These are phyloP conservation scores for Dactylellina parvicollis DNA, from an alignment of 2,329 filamentous ascomycete genomes.

Conservation along the genomic window DNA sequence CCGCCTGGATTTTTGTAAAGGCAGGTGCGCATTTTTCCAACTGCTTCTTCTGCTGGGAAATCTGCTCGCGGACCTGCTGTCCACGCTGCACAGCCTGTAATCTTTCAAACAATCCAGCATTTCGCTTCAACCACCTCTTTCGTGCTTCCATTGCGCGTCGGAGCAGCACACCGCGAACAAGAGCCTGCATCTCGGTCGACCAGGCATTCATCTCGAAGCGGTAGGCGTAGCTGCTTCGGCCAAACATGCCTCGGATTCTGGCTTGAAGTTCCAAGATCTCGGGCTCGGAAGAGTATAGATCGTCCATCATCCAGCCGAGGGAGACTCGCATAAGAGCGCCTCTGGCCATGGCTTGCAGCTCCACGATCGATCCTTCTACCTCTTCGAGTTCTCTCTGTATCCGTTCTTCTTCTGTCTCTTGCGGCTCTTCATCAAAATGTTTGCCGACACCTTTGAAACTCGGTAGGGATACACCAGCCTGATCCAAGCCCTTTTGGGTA, in stretches of 20 bases:
- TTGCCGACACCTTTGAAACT: conserved; percentile 98
- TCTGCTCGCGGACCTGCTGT: conserved; percentile 62
- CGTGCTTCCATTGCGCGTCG: conserved; percentile 63
- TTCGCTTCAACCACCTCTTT: conserved; percentile 61
- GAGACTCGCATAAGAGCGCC: conserved; percentile 80
- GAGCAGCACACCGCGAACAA: conserved; percentile 58
- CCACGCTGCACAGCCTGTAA: conserved; percentile 68
- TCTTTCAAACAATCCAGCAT: conserved; percentile 63
- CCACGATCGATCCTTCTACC: conserved; percentile 75
- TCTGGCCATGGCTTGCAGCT: conserved; percentile 86
- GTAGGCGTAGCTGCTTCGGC: conserved; percentile 56
- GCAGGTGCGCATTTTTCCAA: conserved; percentile 62
- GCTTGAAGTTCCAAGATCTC: conserved; percentile 83
- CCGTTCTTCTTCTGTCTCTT: conserved; percentile 89
- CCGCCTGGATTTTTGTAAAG: conserved; percentile 67
- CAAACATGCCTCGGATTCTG: conserved; percentile 75
- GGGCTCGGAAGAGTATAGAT: conserved; percentile 85
- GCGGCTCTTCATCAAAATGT: conserved; percentile 81
- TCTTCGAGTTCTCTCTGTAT: conserved; percentile 83
- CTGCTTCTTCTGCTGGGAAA: conserved; percentile 62
- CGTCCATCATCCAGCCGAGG: conserved; percentile 84
- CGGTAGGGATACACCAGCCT: conserved; percentile 92
- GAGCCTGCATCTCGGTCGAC: conserved; percentile 55
- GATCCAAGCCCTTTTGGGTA: conserved; percentile 96
- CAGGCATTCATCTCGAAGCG: conserved; percentile 57